Evolutionary conservation across 164 flowering plant genomes (phyloP), one percentile per base, ranked within the genome.

Genomic region (Aristolochia californica): DNA sequence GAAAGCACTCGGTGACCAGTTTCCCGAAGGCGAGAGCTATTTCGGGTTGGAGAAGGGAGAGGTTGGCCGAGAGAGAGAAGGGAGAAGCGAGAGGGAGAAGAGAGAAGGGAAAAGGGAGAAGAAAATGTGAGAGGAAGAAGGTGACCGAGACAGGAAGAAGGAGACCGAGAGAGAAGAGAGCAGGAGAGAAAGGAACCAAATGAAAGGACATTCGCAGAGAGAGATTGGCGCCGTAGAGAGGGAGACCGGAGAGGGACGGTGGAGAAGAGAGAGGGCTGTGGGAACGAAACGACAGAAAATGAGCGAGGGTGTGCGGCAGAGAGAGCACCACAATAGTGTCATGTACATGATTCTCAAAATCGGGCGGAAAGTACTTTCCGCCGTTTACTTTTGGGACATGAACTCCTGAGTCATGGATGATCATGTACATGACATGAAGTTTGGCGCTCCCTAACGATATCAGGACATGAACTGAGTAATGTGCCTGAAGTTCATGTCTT

Each of bases 21-120:
- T 93, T 66, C 98, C 98, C 15, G 98, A 93, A 80, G 97, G 95
- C 66, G 98, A 93, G 68, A 74, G 97, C 2, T 93, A 88, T 68
- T 93, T 88, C 52, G 98, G 98, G 17, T 84, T 88, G 62, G 95
- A 91, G 77, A 91, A 91, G n/a, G n/a, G n/a, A n/a, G n/a, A n/a
- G n/a, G n/a, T n/a, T n/a, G n/a, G n/a, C n/a, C n/a, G 48, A 45
- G 48, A 45, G 48, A 13, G 48, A 45, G 48, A 45, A 13, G 11
- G 48, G 18, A 13, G 13, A 12, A 45, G 34, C 3, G 48, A 12
- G 48, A 45, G 48, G 2, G 53, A 18, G 53, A 11, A 22, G 53
- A 18, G 23, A 13, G 53, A 18, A 22, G 4, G 25, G 23, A 18
- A 49, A 22, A 49, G 22, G 23, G 53, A 49, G 53, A 49, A 13